Conservation (phyloP, 2,329 filamentous ascomycete species). For the Arthrinium puccinioides region DNA sequence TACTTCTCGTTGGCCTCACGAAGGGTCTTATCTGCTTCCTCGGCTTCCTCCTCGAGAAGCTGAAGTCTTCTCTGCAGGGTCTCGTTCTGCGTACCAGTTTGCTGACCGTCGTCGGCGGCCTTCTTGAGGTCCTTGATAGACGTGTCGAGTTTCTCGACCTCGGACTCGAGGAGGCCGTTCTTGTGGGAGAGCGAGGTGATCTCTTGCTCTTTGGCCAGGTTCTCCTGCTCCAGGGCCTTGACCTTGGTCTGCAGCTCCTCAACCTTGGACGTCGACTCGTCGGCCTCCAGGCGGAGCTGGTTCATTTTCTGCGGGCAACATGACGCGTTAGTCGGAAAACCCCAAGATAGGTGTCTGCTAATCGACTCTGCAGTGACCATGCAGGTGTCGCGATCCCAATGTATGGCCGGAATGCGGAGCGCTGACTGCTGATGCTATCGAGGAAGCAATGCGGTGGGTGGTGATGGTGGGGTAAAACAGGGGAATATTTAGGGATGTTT, state of each 20-base stretch:
- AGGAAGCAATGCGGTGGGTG: too few relatives aligned
- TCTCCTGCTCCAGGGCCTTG: slow-evolving; percentile 91
- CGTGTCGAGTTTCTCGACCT: slow-evolving; percentile 88
- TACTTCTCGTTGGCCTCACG: slow-evolving; percentile 99
- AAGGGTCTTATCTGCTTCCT: slow-evolving; percentile 92
- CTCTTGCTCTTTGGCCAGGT: slow-evolving; percentile 93
- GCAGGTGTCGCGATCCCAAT: neutral
- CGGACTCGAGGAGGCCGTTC: slow-evolving; percentile 80
- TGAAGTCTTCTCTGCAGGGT: slow-evolving; percentile 85
- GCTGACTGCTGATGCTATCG: slow-evolving; percentile 14
- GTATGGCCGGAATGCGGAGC: neutral
- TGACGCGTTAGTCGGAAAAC: slow-evolving; percentile 3
- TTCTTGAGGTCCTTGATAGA: slow-evolving; percentile 83
- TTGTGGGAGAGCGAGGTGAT: slow-evolving; percentile 95
- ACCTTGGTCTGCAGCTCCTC: slow-evolving; percentile 84
- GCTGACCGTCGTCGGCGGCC: slow-evolving; percentile 70
- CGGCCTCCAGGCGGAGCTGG: slow-evolving; percentile 87
- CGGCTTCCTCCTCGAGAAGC: slow-evolving; percentile 95
- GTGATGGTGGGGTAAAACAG: slow-evolving; percentile 24
- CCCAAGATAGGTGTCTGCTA: neutral
- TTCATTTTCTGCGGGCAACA: slow-evolving; percentile 70
- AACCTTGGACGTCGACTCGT: slow-evolving; percentile 71
- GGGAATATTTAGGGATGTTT: slow-evolving; percentile 10
- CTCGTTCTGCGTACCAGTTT: slow-evolving; percentile 86
- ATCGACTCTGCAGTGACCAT: neutral